phyloP scores from a whole-genome alignment of 805 yeast genomes.

The Nakazawaea sp. region DNA sequence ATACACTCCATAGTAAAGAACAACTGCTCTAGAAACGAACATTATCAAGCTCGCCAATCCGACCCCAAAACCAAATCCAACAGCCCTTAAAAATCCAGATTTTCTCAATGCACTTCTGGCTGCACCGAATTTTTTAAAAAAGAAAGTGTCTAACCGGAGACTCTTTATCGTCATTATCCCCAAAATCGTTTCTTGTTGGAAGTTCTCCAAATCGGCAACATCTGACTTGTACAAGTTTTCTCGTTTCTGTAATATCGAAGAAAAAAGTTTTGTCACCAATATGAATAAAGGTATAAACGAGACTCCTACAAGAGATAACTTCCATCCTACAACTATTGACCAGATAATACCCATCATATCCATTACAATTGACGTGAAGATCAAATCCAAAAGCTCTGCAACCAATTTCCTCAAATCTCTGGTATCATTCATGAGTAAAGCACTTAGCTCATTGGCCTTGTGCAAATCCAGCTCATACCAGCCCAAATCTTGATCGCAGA shows the following conservation, averaged over 20 bases:
- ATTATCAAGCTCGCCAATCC: slow-evolving; percentile 49
- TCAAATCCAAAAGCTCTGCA: slow-evolving; percentile 51
- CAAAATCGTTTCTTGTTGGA: slow-evolving; percentile 42
- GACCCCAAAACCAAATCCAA: slow-evolving; percentile 60
- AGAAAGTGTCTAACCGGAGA: slow-evolving; percentile 43
- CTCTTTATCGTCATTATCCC: slow-evolving; percentile 61
- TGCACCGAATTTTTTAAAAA: slow-evolving; percentile 29
- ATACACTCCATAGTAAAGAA: slow-evolving; percentile 74
- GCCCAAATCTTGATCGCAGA: slow-evolving; percentile 43
- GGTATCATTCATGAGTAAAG: slow-evolving; percentile 73
- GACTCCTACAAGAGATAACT: slow-evolving; percentile 73
- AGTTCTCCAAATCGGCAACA: slow-evolving; percentile 48
- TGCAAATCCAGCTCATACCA: slow-evolving; percentile 40
- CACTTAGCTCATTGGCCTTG: slow-evolving; percentile 47
- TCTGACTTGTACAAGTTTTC: slow-evolving; percentile 57
- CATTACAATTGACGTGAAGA: slow-evolving; percentile 47
- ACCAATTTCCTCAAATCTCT: slow-evolving; percentile 68
- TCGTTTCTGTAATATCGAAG: slow-evolving; percentile 38
- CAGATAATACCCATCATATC: slow-evolving; percentile 61
- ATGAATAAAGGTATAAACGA: slow-evolving; percentile 65
- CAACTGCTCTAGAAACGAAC: slow-evolving; percentile 57
- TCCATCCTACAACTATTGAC: slow-evolving; percentile 83
- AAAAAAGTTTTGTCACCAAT: slow-evolving; percentile 43
- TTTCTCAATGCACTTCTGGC: slow-evolving; percentile 25
- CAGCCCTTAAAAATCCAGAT: slow-evolving; percentile 45